Evolutionary conservation across 75 land plant genomes (phyloP).

Genomic region (Sequoia sempervirens): DNA sequence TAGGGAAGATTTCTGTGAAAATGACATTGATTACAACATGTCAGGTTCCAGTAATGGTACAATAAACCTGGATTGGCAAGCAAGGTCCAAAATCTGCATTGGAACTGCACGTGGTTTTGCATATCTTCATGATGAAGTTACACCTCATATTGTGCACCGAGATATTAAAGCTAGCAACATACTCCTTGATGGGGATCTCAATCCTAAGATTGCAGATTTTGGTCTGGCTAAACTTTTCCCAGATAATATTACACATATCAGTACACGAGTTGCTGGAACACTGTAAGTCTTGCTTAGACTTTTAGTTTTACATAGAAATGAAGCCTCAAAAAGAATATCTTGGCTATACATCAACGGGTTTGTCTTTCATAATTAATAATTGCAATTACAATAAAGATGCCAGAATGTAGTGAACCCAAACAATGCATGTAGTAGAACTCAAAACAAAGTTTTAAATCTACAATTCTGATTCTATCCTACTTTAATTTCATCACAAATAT

Average conservation of each 20-base stretch:
- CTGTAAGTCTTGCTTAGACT: conserved; percentile 29
- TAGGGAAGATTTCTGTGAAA: neutral
- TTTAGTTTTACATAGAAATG: neutral
- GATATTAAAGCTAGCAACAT: conserved; percentile 69
- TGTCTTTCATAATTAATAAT: neutral
- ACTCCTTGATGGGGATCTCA: conserved; percentile 52
- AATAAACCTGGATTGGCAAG: conserved; percentile 25
- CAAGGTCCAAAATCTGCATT: conserved; percentile 40
- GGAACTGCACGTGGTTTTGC: conserved; percentile 61
- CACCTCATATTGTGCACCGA: conserved; percentile 53
- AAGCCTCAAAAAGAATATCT: neutral
- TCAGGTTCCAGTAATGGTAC: neutral
- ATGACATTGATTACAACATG: conserved; percentile 1
- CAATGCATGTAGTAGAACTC: neutral
- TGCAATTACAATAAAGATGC: neutral
- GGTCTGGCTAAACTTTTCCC: conserved; percentile 63
- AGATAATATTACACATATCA: conserved; percentile 50
- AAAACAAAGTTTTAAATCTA: neutral
- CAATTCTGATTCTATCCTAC: neutral
- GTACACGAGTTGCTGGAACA: conserved; percentile 80
- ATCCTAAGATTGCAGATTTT: conserved; percentile 67
- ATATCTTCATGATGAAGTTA: conserved; percentile 53
- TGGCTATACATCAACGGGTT: too few species aligned
- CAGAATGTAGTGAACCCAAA: neutral
- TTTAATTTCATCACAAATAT: neutral